Percentiles rank a stretch among this genome's conserved stretches.
Conservation (phyloP, 1,284 basidiomycete species). For the Cystobasidiaceae sp. region DNA sequence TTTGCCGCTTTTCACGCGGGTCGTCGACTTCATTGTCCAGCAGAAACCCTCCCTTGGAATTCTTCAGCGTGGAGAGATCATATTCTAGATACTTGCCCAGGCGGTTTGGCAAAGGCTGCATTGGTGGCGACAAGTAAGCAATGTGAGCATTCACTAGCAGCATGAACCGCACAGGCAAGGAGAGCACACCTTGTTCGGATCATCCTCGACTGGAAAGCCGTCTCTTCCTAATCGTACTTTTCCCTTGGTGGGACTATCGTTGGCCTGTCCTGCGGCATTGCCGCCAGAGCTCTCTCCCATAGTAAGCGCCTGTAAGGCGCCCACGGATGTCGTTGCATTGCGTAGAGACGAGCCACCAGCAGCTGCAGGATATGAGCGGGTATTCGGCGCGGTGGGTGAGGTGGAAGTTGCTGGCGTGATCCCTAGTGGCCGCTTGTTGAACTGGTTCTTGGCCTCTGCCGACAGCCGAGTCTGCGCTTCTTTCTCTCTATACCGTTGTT, state of each 20-base stretch:
- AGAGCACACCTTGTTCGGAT: constrained; percentile 23
- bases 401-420: constrained; percentile 55
- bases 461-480: constrained; percentile 15
- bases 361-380: constrained; percentile 31
- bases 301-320: constrained; percentile 27
- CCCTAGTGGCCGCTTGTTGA: constrained; percentile 58
- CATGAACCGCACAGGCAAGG: not conserved
- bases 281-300: constrained; percentile 11
- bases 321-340: constrained; percentile 28
- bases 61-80: constrained; percentile 75
- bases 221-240: constrained; percentile 27
- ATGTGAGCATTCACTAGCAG: not conserved
- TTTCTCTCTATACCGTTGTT: constrained; percentile 19
- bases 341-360: not conserved
- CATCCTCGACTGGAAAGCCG: constrained; percentile 29
- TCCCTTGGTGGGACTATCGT: constrained; percentile 20
- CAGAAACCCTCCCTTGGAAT: constrained; percentile 88
- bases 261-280: not conserved
- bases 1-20: constrained; percentile 37
- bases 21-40: constrained; percentile 63
- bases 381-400: constrained; percentile 54
- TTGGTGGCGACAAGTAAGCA: not conserved
- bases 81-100: constrained; percentile 79
- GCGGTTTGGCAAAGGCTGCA: constrained; percentile 25
- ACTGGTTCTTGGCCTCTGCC: constrained; percentile 48